phyloP scores from a whole-genome alignment of 2,329 filamentous ascomycete species.

The Cladosporium sp. region DNA sequence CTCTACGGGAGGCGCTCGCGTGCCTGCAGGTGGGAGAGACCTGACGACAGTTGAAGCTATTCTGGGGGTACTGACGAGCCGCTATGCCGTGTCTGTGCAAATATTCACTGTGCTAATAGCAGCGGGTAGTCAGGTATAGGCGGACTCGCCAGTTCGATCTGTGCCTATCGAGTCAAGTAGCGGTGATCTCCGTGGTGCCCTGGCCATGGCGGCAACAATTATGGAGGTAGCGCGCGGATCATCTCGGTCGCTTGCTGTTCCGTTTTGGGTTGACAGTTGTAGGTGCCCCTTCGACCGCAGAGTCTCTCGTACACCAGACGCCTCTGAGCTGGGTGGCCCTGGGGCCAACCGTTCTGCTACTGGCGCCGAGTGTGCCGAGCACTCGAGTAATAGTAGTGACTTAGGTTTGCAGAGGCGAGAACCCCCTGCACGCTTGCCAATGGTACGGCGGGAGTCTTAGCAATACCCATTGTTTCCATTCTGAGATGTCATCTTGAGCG shows the following conservation, averaged over 20 bases:
- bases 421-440: constrained; percentile 16
- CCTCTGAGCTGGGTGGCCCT: not conserved
- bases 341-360: not conserved
- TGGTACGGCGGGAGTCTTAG: constrained; percentile 16
- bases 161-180: constrained; percentile 1
- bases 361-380: constrained; percentile 11
- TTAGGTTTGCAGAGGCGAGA: constrained; percentile 11
- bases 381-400: not conserved
- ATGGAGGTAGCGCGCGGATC: not conserved
- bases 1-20: constrained; percentile 2
- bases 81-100: constrained; percentile 4
- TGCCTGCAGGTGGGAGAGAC: not conserved
- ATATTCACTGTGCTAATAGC: not conserved
- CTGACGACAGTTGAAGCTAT: not conserved
- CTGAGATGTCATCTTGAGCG: constrained; percentile 1
- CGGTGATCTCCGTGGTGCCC: constrained; percentile 6
- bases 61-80: not conserved
- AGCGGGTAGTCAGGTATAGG: not conserved
- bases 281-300: not conserved
- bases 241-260: constrained; percentile 1
- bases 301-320: not conserved
- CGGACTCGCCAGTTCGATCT: constrained; percentile 2
- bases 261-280: not conserved
- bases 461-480: constrained; percentile 14
- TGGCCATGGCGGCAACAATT: not conserved